Conservation (phyloP, 2,329 filamentous ascomycete genomes). For the Hysterium pulicare region DNA sequence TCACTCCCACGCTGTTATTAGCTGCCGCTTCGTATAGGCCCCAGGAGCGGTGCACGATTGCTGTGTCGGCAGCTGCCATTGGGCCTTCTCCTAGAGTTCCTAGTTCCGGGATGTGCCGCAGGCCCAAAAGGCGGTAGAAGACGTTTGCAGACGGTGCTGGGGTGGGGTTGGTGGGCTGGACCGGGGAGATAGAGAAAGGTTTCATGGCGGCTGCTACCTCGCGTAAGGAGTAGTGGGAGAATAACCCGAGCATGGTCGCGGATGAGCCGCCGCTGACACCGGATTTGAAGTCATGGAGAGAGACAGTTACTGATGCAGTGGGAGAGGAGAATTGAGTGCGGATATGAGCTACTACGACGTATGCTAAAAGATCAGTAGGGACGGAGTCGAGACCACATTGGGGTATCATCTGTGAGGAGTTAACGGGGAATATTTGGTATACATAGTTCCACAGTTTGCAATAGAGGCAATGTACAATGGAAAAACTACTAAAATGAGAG, state of each 20-base stretch:
- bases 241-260: slow-evolving; percentile 60
- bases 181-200: slow-evolving; percentile 52
- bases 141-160: slow-evolving; percentile 35
- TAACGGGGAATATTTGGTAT: slow-evolving; percentile 3
- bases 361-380: slow-evolving; percentile 56
- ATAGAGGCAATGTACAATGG: no score
- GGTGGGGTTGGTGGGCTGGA: slow-evolving; percentile 36
- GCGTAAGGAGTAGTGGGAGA: slow-evolving; percentile 47
- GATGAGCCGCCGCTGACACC: slow-evolving; percentile 57
- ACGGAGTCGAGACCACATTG: slow-evolving; percentile 61
- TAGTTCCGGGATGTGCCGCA: slow-evolving; percentile 53
- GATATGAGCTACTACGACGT: slow-evolving; percentile 52
- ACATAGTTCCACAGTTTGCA: background rate
- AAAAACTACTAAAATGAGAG: no score
- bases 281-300: slow-evolving; percentile 52
- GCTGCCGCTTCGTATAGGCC: slow-evolving; percentile 44
- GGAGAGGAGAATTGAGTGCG: slow-evolving; percentile 50
- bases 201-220: slow-evolving; percentile 47
- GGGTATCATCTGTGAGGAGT: slow-evolving; percentile 54
- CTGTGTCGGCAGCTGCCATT: slow-evolving; percentile 51
- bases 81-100: slow-evolving; percentile 57
- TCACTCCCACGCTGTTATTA: slow-evolving; percentile 41
- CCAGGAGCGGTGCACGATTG: slow-evolving; percentile 59
- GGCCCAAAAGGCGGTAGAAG: slow-evolving; percentile 47
- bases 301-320: slow-evolving; percentile 51